Evolutionary conservation across 78 protist genomes (phyloP), one percentile per base, ranked within the genome.

Genomic region (Polysphondylium violaceum): DNA sequence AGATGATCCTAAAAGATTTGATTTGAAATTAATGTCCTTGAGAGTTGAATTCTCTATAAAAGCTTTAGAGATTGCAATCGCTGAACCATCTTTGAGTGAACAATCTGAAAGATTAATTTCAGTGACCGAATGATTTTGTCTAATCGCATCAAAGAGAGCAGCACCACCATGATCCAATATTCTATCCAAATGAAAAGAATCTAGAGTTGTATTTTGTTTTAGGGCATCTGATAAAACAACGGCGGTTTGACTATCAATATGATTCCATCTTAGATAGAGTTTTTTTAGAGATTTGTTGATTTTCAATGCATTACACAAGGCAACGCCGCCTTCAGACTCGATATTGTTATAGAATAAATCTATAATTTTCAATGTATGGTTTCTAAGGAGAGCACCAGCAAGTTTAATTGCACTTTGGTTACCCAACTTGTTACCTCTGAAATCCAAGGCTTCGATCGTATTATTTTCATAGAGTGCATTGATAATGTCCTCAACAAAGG

Each of bases 241-340:
- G 1, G 90, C 90, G 1, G 79, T 69, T 21, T 53, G 77, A 29
- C 68, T 43, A 19, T 55, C 43, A 19, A 69, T 83, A 29, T 69
- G 25, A 31, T 83, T 83, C 68, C 76, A 83, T 40, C 78, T 53
- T 3, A 83, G 1, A 40, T 67, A 83, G 2, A 83, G 72, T 21
- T 69, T 83, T 8, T 61, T 31, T 27, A 83, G 31, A 25, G 76
- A 69, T 1, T 3, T 14, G 31, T 83, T 83, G 68, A 56, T 67
- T 41, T 40, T 25, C 44, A 83, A 23, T 1, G 90, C 44, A 25
- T 72, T 83, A 27, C 63, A 33, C 12, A 83, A 23, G n/a, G 90
- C 90, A 27, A 53, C 69, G 31, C 90, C 90, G 58, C 90, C 90
- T 11, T 83, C 90, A 27, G 90, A 59, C 8, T 53, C 75, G 40